Conservation (phyloP, 1,139 yeast species). For the Nakaseomyces uthaithaninus region DNA sequence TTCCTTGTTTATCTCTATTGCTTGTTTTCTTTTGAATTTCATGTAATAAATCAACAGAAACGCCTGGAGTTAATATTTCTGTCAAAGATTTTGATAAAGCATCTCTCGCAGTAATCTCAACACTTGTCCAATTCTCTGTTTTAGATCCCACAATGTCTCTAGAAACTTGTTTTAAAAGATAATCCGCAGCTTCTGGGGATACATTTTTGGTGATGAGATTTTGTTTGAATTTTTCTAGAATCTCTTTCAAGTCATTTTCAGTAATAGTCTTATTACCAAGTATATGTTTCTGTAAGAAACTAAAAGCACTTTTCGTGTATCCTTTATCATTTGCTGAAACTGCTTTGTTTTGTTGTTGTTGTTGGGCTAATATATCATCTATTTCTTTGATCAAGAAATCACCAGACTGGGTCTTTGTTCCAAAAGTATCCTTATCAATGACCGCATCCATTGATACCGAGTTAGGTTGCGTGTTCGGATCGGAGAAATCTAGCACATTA, state of each 20-base stretch:
- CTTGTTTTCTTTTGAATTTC: constrained; percentile 55
- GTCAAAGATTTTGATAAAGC: constrained; percentile 71
- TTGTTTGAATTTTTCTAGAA: constrained; percentile 45
- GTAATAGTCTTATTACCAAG: constrained; percentile 53
- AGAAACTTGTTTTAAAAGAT: constrained; percentile 50
- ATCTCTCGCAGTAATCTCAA: constrained; percentile 51
- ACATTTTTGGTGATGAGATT: constrained; percentile 43
- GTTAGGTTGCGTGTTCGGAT: constrained; percentile 10
- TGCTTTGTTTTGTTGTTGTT: constrained; percentile 32
- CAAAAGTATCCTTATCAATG: constrained; percentile 38
- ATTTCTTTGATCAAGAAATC: constrained; percentile 31
- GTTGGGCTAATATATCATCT: constrained; percentile 25
- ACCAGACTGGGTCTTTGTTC: constrained; percentile 34
- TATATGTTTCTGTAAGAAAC: constrained; percentile 44
- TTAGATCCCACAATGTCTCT: constrained; percentile 55
- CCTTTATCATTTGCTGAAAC: constrained; percentile 21
- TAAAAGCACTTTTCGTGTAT: constrained; percentile 37
- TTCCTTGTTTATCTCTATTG: constrained; percentile 22
- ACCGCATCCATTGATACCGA: constrained; percentile 23
- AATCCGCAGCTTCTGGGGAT: constrained; percentile 53
- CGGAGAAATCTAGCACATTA: constrained; percentile 43
- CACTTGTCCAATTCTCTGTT: constrained; percentile 58
- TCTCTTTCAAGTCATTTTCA: constrained; percentile 47
- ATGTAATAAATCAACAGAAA: constrained; percentile 77
- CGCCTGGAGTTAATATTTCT: constrained; percentile 82